These are phyloP conservation scores for Cystofilobasidium bisporidii DNA, from an alignment of 768 basidiomycete species.

Conservation along the genomic window DNA sequence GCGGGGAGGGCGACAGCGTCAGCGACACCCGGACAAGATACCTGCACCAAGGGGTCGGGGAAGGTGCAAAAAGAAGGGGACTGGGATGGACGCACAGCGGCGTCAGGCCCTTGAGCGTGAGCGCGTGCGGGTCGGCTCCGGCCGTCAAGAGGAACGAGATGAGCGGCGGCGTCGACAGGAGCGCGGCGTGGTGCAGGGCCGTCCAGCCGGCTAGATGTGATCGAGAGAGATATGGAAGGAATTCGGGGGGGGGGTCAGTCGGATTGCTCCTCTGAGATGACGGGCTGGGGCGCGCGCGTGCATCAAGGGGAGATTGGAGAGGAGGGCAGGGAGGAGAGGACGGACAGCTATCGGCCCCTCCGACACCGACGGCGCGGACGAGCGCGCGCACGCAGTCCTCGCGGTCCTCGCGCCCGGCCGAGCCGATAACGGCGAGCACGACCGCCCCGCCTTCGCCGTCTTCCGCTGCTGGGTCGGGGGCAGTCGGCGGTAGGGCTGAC, in stretches of 20 bases:
- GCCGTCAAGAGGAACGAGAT: constrained; percentile 87
- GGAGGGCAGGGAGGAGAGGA: background rate
- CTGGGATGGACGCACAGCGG: constrained; percentile 46
- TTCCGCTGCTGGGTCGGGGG: constrained; percentile 41
- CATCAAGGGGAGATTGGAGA: too few relatives aligned
- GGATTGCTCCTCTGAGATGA: too few relatives aligned
- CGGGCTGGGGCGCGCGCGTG: background rate
- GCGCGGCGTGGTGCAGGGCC: constrained; percentile 79
- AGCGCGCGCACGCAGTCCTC: constrained; percentile 80
- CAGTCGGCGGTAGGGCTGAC: background rate
- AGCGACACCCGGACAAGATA: too few relatives aligned
- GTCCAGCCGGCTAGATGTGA: constrained; percentile 73
- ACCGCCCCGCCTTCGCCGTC: constrained; percentile 58
- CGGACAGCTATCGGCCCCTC: background rate
- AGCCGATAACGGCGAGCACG: constrained; percentile 41
- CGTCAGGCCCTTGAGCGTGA: constrained; percentile 68
- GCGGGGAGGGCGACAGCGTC: too few relatives aligned
- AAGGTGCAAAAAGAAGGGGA: background rate
- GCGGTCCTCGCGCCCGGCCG: constrained; percentile 75
- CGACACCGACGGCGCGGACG: constrained; percentile 44
- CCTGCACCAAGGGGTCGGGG: too few relatives aligned
- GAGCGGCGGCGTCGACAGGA: constrained; percentile 79
- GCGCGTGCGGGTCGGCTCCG: constrained; percentile 70
- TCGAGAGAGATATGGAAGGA: too few relatives aligned
- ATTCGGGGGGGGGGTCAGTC: too few relatives aligned